Conservation (phyloP, 2,329 filamentous ascomycete genomes). For the Alternaria sp. region DNA sequence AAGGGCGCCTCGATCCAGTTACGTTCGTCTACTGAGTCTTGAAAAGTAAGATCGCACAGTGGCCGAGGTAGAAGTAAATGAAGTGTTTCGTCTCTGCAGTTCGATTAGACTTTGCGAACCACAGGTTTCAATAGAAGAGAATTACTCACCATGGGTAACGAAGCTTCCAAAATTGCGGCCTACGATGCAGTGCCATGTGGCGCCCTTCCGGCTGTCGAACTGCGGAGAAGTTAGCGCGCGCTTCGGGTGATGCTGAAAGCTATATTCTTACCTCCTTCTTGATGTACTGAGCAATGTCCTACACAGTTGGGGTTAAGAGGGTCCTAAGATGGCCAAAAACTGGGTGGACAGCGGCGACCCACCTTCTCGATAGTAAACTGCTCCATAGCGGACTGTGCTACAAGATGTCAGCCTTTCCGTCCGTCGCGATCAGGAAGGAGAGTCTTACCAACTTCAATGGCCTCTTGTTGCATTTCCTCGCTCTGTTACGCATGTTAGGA, state of each 20-base stretch:
- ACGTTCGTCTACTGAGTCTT: conserved; percentile 80
- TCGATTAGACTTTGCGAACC: conserved; percentile 23
- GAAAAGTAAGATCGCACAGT: conserved; percentile 97
- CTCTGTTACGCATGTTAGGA: conserved; percentile 65
- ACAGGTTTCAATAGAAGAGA: neutral
- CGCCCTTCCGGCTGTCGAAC: conserved; percentile 97
- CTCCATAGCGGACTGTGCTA: conserved; percentile 75
- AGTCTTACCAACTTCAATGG: conserved; percentile 88
- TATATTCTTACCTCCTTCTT: conserved; percentile 76
- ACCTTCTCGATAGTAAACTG: conserved; percentile 78
- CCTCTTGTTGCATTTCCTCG: conserved; percentile 96
- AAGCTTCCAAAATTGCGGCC: conserved; percentile 99
- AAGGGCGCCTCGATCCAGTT: conserved; percentile 15
- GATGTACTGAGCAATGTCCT: conserved; percentile 96
- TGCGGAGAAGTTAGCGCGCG: conserved; percentile 53
- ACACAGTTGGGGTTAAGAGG: conserved; percentile 19
- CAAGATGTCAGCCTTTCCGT: conserved; percentile 34
- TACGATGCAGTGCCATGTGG: conserved; percentile 99
- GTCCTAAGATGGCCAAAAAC: neutral
- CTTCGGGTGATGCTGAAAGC: neutral
- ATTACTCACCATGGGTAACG: conserved; percentile 84
- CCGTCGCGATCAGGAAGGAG: conserved; percentile 16
- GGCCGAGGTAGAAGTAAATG: conserved; percentile 99
- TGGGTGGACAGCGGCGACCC: conserved; percentile 14
- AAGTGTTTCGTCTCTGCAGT: conserved; percentile 95